Evolutionary conservation across 495 filamentous ascomycete genomes (phyloP), one percentile per base, ranked within the genome.

Genomic region (Ramalina peruviana): DNA sequence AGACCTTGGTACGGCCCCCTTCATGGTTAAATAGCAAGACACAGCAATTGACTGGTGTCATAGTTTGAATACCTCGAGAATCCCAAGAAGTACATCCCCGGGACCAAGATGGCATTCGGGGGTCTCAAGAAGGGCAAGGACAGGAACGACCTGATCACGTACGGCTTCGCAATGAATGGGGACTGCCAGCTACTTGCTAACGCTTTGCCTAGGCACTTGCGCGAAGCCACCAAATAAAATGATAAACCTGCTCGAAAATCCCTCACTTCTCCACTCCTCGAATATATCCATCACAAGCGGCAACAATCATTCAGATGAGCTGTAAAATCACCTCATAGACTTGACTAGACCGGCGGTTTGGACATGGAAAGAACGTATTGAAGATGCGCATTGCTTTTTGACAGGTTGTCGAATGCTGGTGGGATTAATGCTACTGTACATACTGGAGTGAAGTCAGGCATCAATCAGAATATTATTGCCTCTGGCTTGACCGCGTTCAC

Each of bases 81-180:
- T 76, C 85, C 85, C 58, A 90, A 90, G 75, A 90, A 90, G 71
- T 90, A 81, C 81, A 97, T 99, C 55, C 93, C 92, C 61, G 92
- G 92, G 59, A 99, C 92, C 70, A 99, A 99, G 87, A 99, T 99
- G 92, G 92, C 92, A 63, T 99, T 99, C 69, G 92, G 92, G 74
- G 92, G 92, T 65, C 76, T 99, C 59, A 99, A 99, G 90, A 99
- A 99, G 85, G 80, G 76, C 58, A 96, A 96, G 85, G 92, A 99
- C 75, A 78, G 92, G 68, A 97, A 97, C 71, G 93, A 99, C 73
- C 78, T 99, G 59, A 94, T 97, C 78, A 90, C 88, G 86, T 94
- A 83, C 60, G 86, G 41, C 13, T 50, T n/a, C 23, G 16, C 7
- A 10, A 19, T 5, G 30, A 33, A 4, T 33, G 7, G 30, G 1